phyloP scores from a whole-genome alignment of 2,329 filamentous ascomycete genomes.

The Scedosporium apiospermum region DNA sequence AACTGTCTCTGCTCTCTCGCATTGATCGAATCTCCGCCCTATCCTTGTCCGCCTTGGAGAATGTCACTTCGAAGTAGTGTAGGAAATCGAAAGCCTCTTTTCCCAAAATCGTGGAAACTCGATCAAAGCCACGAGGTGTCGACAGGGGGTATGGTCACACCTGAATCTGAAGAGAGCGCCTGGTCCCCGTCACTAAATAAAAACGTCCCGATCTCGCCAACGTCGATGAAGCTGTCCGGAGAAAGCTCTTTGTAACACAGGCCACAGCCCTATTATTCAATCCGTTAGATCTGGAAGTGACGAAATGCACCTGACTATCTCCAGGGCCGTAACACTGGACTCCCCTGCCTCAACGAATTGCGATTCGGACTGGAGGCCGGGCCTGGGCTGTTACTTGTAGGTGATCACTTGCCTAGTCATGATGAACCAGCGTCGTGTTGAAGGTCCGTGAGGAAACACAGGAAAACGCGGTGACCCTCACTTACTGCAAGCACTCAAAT shows the following conservation, averaged over 20 bases:
- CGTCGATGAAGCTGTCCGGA: too few relatives aligned
- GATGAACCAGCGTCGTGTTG: not conserved
- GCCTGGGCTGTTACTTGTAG: not conserved
- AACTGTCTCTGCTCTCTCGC: not conserved
- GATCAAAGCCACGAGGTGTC: not conserved
- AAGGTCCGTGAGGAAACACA: not conserved
- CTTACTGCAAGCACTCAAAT: not conserved
- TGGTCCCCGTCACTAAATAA: not conserved
- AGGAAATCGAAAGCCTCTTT: not conserved
- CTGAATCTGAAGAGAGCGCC: not conserved
- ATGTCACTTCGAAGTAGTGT: not conserved
- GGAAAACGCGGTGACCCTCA: not conserved
- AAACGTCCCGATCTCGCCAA: not conserved
- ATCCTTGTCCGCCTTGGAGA: not conserved
- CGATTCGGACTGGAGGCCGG: not conserved
- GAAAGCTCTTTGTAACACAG: too few relatives aligned
- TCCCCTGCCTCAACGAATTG: not conserved
- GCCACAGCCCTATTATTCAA: too few relatives aligned
- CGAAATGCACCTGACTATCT: too few relatives aligned
- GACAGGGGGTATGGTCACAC: not conserved
- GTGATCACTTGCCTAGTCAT: not conserved
- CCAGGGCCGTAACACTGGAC: not conserved
- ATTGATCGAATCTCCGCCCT: not conserved
- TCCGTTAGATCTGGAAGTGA: too few relatives aligned
- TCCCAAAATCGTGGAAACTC: not conserved